A percentile compares a stretch with the other conserved stretches of the same genome.
phyloP scores from a whole-genome alignment of 306 rosid species.

The Rubus idaeus region DNA sequence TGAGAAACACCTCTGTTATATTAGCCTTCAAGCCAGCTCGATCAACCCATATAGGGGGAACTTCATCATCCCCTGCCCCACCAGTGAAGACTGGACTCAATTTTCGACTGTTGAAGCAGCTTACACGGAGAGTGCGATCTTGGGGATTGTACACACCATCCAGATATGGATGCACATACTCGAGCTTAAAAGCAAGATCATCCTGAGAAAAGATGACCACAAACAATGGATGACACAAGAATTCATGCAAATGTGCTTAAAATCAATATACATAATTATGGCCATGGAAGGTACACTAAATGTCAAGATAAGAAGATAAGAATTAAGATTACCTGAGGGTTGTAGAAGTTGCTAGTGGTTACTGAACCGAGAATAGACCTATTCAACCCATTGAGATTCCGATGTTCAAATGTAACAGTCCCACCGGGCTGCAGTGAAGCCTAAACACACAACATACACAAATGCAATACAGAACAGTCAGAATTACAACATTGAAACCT shows the following conservation, averaged over 20 bases:
- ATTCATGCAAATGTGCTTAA: slow-evolving; percentile 8
- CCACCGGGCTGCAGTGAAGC: slow-evolving; percentile 99
- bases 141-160: slow-evolving; percentile 73
- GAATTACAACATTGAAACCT: slow-evolving; percentile 15
- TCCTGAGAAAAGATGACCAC: slow-evolving; percentile 51
- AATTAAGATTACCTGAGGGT: slow-evolving; percentile 65
- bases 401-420: slow-evolving; percentile 79
- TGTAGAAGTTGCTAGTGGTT: slow-evolving; percentile 74
- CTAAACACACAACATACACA: slow-evolving; percentile 43
- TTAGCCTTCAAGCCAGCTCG: slow-evolving; percentile 87
- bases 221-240: slow-evolving; percentile 18
- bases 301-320: not conserved
- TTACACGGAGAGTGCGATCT: slow-evolving; percentile 78
- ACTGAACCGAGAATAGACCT: slow-evolving; percentile 80
- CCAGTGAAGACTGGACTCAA: slow-evolving; percentile 95
- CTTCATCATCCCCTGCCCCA: slow-evolving; percentile 96
- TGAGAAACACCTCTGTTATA: slow-evolving; percentile 69
- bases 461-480: slow-evolving; percentile 21
- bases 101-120: slow-evolving; percentile 94
- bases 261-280: not conserved
- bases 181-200: slow-evolving; percentile 93
- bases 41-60: slow-evolving; percentile 95
- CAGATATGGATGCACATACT: slow-evolving; percentile 87
- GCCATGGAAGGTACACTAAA: not conserved
- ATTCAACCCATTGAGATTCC: slow-evolving; percentile 78